Evolutionary conservation across 441 rosid genomes (phyloP).

Genomic region (Geranium incanum): DNA sequence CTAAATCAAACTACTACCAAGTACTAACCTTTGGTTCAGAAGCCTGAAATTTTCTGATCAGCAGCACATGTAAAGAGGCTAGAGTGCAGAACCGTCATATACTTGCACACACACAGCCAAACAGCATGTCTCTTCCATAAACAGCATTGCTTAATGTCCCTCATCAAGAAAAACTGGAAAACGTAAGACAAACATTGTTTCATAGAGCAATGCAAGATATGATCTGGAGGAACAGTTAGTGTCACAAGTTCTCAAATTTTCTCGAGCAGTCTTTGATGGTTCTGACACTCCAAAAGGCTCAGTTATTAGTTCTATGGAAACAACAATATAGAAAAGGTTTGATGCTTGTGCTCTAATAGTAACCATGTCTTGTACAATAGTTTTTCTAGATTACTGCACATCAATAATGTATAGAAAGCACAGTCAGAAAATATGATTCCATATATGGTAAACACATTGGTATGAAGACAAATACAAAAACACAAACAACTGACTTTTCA

Average conservation of each 20-base stretch:
- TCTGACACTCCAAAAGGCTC: background rate
- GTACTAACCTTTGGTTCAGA: slow-evolving; percentile 24
- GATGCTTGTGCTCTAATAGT: background rate
- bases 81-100: slow-evolving; percentile 20
- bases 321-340: background rate
- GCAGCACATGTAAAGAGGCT: slow-evolving; percentile 24
- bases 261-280: background rate
- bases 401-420: background rate
- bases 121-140: slow-evolving; percentile 14
- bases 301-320: background rate
- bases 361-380: background rate
- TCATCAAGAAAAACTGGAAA: background rate
- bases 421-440: background rate
- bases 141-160: slow-evolving; percentile 16
- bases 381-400: background rate
- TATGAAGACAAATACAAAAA: background rate
- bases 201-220: background rate
- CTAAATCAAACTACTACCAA: slow-evolving; percentile 2
- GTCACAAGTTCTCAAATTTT: background rate
- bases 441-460: background rate
- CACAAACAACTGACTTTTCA: slow-evolving; percentile 1
- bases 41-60: slow-evolving; percentile 19
- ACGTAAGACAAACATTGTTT: background rate
- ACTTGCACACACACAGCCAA: background rate
- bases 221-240: background rate